Base-by-base conservation (phyloP, 768 basidiomycete species). In the Rhodosporidiobolus sp. region DNA sequence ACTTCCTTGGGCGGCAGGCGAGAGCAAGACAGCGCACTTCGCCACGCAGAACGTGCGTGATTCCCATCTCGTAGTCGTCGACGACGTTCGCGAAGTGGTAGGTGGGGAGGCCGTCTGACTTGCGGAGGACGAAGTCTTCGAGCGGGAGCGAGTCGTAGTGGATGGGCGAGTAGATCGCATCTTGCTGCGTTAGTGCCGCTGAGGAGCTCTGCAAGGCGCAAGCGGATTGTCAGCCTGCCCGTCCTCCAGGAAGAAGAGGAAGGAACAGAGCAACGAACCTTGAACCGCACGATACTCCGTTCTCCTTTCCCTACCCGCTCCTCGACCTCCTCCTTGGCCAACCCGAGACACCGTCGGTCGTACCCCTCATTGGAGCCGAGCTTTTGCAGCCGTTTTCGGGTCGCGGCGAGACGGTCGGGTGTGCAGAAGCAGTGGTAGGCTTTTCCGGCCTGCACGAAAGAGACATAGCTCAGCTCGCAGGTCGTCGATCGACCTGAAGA, bases 371-470 rank as follows among this genome's bases (percentile, higher is more conserved):
- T 87, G 2, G 88, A 88, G n/a, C 94, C 89, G 0, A 87, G 80
- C 6, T 88, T 85, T 4, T 88, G 88, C 16, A 94, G 83, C 62
- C 84, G 85, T 77, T 89, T 88, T 45, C 90, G 87, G 26, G 87
- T 90, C 19, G 84, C 83, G 0, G 86, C 80, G 7, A 98, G 84
- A 57, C 86, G 86, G 72, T 90, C 88, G 0, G 87, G 83, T 3
- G 89, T 86, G 81, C 95, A 97, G 83, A 98, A 98, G 81, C 96
- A 98, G 28, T 91, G 88, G 80, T 99, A 99, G 12, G 94, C 95
- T 69, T 90, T 87, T 8, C 90, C 92, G 54, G 86, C 85, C 94
- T 97, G 72, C 28, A 20, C 7, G 7, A 43, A 34, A 28, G 28
- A 24, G 26, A 1, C 35, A 8, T 2, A 35, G 11, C 2, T 55